Evolutionary conservation across 2,329 filamentous ascomycete genomes (phyloP).

Genomic region (Pseudogymnoascus sp.): DNA sequence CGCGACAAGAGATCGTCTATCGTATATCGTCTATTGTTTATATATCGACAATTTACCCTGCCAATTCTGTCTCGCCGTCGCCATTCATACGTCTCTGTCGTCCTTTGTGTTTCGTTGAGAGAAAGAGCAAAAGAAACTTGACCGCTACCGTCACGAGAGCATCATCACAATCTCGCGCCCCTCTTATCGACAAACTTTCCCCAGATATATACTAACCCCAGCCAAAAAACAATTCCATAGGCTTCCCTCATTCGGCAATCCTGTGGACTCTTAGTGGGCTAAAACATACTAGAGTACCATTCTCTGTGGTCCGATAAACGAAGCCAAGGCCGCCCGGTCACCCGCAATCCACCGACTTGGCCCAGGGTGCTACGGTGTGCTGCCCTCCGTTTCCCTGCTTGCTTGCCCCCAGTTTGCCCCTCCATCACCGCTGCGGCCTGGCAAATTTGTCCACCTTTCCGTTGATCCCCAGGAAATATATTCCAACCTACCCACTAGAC

Average conservation of each 20-base stretch:
- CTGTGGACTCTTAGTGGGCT: not conserved
- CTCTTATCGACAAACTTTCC: not conserved
- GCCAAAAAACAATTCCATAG: not conserved
- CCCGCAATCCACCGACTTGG: slow-evolving; percentile 7
- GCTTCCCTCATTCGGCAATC: not conserved
- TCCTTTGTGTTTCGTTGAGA: not conserved
- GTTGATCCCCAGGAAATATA: not conserved
- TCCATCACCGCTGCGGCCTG: not conserved
- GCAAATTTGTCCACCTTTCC: not conserved
- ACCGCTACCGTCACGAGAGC: not conserved
- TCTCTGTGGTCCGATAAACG: slow-evolving; percentile 1
- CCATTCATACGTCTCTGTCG: too few species aligned
- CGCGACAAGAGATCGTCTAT: not conserved
- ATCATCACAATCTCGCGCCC: not conserved
- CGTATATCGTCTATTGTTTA: not conserved
- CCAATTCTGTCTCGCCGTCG: too few species aligned
- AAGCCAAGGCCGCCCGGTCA: slow-evolving; percentile 4
- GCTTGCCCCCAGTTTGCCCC: not conserved
- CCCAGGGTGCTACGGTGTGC: not conserved
- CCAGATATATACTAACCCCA: not conserved
- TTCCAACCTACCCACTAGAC: too few species aligned
- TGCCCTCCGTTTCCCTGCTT: not conserved
- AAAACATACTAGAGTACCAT: not conserved
- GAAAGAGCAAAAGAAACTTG: not conserved
- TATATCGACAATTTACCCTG: not conserved